phyloP scores from a whole-genome alignment of 192 early-diverging fungal species.

The Backusella macrospora region DNA sequence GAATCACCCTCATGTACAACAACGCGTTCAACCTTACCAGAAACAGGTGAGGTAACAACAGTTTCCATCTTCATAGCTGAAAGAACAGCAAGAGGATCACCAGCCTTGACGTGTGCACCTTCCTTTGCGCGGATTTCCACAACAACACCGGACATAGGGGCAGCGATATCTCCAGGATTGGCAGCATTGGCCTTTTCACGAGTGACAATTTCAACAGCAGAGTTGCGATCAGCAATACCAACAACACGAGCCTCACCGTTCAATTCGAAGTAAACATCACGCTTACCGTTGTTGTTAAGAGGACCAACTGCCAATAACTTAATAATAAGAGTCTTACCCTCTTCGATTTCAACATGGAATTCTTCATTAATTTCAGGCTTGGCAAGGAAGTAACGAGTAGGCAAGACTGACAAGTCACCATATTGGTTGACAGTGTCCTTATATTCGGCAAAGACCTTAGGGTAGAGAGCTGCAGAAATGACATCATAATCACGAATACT shows the following conservation, averaged over 20 bases:
- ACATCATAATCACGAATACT: conserved; percentile 87
- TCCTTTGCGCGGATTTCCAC: conserved; percentile 88
- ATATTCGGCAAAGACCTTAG: conserved; percentile 91
- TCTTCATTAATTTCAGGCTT: conserved; percentile 90
- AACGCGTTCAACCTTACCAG: conserved; percentile 76
- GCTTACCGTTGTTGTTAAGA: conserved; percentile 72
- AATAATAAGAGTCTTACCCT: conserved; percentile 89
- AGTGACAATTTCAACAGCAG: conserved; percentile 64
- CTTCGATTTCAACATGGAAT: conserved; percentile 82
- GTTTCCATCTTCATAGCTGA: conserved; percentile 99
- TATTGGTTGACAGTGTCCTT: conserved; percentile 69
- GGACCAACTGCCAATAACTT: conserved; percentile 89
- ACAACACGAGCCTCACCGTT: conserved; percentile 94
- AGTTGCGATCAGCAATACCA: conserved; percentile 65
- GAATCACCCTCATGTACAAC: conserved; percentile 76
- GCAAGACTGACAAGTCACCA: conserved; percentile 87
- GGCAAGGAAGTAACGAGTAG: conserved; percentile 88
- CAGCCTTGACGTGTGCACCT: conserved; percentile 83
- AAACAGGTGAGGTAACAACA: conserved; percentile 78
- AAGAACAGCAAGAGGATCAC: conserved; percentile 89
- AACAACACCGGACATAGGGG: conserved; percentile 96
- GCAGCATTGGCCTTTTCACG: conserved; percentile 76
- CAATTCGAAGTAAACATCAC: conserved; percentile 96
- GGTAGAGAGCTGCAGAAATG: conserved; percentile 88
- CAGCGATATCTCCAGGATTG: conserved; percentile 82